These are phyloP conservation scores for Paracamarosporium sp. DNA, from an alignment of 2,329 filamentous ascomycete genomes.

Conservation along the genomic window DNA sequence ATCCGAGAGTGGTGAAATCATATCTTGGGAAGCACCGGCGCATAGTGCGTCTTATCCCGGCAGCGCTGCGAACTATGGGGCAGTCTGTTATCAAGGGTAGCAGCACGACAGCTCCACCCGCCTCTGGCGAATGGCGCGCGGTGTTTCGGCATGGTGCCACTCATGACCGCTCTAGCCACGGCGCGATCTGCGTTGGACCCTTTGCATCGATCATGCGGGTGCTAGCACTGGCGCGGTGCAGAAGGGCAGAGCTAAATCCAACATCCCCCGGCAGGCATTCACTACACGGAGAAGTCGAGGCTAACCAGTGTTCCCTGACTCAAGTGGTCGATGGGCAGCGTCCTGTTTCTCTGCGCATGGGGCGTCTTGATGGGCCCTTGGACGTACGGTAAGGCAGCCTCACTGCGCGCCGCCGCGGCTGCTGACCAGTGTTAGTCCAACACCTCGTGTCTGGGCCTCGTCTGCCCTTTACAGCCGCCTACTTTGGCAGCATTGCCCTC, in stretches of 20 bases:
- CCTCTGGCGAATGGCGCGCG: constrained; percentile 26
- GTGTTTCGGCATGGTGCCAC: constrained; percentile 26
- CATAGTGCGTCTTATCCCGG: constrained; percentile 30
- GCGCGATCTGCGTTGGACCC: constrained; percentile 40
- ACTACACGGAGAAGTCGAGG: constrained; percentile 34
- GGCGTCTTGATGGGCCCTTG: constrained; percentile 92
- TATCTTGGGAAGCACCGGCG: constrained; percentile 31
- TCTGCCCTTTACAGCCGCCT: constrained; percentile 90
- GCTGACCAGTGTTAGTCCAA: constrained; percentile 52
- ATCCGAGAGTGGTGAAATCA: constrained; percentile 21
- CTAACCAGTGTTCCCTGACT: constrained; percentile 45
- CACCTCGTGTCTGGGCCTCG: constrained; percentile 86
- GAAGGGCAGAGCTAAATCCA: constrained; percentile 37
- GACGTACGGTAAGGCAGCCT: constrained; percentile 62
- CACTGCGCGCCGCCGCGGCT: neutral
- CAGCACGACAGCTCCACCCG: constrained; percentile 12
- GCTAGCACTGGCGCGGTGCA: constrained; percentile 47
- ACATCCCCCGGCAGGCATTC: constrained; percentile 29
- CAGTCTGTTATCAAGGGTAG: constrained; percentile 18
- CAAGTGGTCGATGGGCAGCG: constrained; percentile 94
- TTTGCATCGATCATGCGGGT: constrained; percentile 50
- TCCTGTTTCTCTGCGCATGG: constrained; percentile 90
- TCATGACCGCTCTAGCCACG: constrained; percentile 47
- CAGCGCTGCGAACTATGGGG: constrained; percentile 41
- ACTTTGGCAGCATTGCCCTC: constrained; percentile 90